Conservation (phyloP, 169 alveolate genomes). For the Pseudocohnilembus persalinus region DNA sequence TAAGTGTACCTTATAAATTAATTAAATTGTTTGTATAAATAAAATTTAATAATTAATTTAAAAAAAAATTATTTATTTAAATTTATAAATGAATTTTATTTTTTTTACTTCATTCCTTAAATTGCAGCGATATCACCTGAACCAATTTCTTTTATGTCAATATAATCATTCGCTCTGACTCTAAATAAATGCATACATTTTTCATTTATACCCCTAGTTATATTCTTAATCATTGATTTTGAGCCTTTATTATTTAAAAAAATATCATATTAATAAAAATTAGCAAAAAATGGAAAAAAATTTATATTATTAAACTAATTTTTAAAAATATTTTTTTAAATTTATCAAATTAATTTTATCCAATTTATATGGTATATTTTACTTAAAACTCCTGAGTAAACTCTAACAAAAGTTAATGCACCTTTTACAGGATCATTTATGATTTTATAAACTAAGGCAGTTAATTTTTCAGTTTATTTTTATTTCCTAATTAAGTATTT, state of each 20-base stretch:
- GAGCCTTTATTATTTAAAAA: neutral
- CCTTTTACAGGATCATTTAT: conserved; percentile 63
- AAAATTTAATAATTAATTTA: too few species aligned
- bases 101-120: conserved; percentile 44
- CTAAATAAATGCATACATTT: conserved; percentile 48
- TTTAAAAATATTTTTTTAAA: too few species aligned
- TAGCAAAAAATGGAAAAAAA: neutral
- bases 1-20: conserved; percentile 13
- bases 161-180: conserved; percentile 71
- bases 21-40: neutral
- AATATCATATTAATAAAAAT: neutral
- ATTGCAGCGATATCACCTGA: conserved; percentile 82
- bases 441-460: conserved; percentile 70
- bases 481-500: conserved; percentile 27
- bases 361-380: too few species aligned
- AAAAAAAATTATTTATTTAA: too few species aligned
- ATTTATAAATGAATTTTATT: neutral
- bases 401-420: conserved; percentile 61
- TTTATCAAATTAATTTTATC: too few species aligned
- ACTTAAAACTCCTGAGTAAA: conserved; percentile 56
- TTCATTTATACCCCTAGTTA: conserved; percentile 38
- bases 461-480: conserved; percentile 46
- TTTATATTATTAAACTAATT: too few species aligned
- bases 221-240: conserved; percentile 2
- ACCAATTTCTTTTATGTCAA: conserved; percentile 41